Conservation (phyloP, 352 stramenopile genomes). For the Plasmopara viticola region DNA sequence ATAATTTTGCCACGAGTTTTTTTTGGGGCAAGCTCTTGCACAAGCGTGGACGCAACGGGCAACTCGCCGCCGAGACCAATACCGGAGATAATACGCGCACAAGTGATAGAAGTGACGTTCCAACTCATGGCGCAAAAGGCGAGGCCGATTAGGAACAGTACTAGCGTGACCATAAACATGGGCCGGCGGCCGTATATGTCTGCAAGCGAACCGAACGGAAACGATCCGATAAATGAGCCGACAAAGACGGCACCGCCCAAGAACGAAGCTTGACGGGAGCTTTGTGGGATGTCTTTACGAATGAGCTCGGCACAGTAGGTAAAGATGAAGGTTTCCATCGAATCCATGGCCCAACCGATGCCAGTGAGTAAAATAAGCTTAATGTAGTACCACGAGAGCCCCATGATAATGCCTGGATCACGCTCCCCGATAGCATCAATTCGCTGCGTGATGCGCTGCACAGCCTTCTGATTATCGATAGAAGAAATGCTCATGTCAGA, state of each 20-base stretch:
- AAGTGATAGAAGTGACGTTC: constrained; percentile 48
- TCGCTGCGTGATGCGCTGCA: constrained; percentile 57
- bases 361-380: constrained; percentile 57
- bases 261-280: constrained; percentile 31
- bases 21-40: constrained; percentile 54
- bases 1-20: constrained; percentile 59
- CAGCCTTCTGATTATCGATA: constrained; percentile 36
- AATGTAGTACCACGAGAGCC: constrained; percentile 68
- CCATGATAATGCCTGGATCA: constrained; percentile 36
- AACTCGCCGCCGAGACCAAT: constrained; percentile 61
- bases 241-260: constrained; percentile 50
- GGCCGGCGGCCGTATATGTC: constrained; percentile 59
- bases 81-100: constrained; percentile 53
- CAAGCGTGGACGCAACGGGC: constrained; percentile 45
- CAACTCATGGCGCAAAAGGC: constrained; percentile 40
- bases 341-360: constrained; percentile 68
- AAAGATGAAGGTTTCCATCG: constrained; percentile 72
- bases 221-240: constrained; percentile 55
- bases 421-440: constrained; percentile 61
- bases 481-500: constrained; percentile 6
- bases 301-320: constrained; percentile 46
- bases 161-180: constrained; percentile 64
- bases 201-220: constrained; percentile 47
- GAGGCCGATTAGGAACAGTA: constrained; percentile 52
- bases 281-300: constrained; percentile 37